Evolutionary conservation across 176 grass and related monocot genomes (phyloP), one percentile per base, ranked within the genome.

Genomic region (Aegilops sharonensis): DNA sequence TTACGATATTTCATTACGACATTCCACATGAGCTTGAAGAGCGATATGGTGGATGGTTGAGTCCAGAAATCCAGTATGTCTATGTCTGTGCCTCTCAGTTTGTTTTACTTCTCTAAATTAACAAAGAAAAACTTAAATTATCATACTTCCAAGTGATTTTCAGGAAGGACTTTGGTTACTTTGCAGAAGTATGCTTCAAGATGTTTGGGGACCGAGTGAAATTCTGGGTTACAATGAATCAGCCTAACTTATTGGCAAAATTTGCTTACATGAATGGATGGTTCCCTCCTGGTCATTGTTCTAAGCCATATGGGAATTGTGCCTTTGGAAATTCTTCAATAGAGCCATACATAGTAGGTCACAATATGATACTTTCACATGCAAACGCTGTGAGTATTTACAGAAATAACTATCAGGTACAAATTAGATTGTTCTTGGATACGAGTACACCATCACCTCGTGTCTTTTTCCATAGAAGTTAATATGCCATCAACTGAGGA

Each of bases 311-410:
- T 81, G 93, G 91, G 7, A 84, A 85, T 43, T 95, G 95, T 17
- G 5, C 48, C 59, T 80, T 57, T 31, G 95, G 89, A 37, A 89
- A 98, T 84, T 98, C 95, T 43, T 82, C 83, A 43, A 68, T 62
- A 4, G 93, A 98, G 60, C 95, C 95, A 67, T 95, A 98, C 85
- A 54, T 85, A 83, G 91, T 43, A 37, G 93, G 68, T 23, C 93
- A 98, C 68, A 95, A 93, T 78, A 89, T 93, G 23, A 90, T 98
- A 78, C 47, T 98, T 47, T 89, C 95, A 14, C 93, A 98, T 83
- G 95, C 85, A 68, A 91, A 79, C 36, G 64, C 82, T 34, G 85
- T 91, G 23, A 77, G 91, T 18, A 79, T 95, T 63, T 95, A 95
- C 62, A 92, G 83, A 79, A 90, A 81, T 2, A 81, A 70, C 18